Conservation (phyloP, 371 early-diverging fungal species). For the Mucor velutinosus region DNA sequence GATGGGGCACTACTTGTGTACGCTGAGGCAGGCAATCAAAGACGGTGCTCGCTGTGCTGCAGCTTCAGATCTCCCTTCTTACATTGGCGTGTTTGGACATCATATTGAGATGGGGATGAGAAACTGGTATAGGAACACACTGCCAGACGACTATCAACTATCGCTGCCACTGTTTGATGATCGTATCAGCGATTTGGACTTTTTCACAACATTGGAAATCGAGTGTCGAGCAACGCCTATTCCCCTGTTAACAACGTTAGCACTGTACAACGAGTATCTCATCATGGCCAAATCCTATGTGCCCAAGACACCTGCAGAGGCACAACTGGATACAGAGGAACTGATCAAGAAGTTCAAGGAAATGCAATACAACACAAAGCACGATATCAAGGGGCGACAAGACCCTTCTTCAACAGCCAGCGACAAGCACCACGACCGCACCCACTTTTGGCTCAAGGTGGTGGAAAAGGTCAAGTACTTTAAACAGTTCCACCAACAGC, state of each 20-base stretch:
- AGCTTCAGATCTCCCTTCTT: constrained; percentile 13
- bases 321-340: background rate
- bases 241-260: constrained; percentile 21
- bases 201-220: constrained; percentile 15
- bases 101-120: constrained; percentile 41
- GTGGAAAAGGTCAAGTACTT: constrained; percentile 6
- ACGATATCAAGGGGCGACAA: background rate
- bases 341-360: background rate
- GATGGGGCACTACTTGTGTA: constrained; percentile 1
- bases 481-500: background rate
- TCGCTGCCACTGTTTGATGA: constrained; percentile 38
- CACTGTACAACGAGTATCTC: constrained; percentile 31
- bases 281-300: constrained; percentile 22
- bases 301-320: constrained; percentile 5
- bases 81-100: constrained; percentile 34
- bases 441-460: constrained; percentile 5
- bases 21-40: constrained; percentile 17
- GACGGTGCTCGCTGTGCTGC: background rate
- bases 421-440: background rate
- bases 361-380: background rate
- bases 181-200: constrained; percentile 14
- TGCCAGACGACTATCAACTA: constrained; percentile 28
- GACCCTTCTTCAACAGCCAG: background rate
- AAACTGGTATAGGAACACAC: constrained; percentile 31
- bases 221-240: constrained; percentile 19